phyloP scores from a whole-genome alignment of 768 basidiomycete species.

The Paxillus involutus region DNA sequence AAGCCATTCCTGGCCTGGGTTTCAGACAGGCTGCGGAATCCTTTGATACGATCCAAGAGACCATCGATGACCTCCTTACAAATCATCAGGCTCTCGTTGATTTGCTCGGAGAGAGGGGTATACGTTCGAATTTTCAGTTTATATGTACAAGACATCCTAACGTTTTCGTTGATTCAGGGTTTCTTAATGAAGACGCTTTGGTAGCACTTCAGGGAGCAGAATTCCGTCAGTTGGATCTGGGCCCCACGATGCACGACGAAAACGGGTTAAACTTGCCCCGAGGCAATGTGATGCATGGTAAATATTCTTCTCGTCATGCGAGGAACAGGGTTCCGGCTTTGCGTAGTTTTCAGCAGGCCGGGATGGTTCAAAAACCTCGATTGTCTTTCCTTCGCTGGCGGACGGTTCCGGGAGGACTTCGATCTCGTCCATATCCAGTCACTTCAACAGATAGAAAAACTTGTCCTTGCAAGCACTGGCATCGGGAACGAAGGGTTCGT shows the following conservation, averaged over 20 bases:
- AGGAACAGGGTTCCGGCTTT: slow-evolving; percentile 1
- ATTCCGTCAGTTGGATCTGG: slow-evolving; percentile 44
- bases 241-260: slow-evolving; percentile 45
- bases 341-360: slow-evolving; percentile 49
- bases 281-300: slow-evolving; percentile 45
- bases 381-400: slow-evolving; percentile 50
- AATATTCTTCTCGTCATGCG: slow-evolving; percentile 1
- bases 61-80: not conserved
- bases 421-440: slow-evolving; percentile 54
- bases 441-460: slow-evolving; percentile 47
- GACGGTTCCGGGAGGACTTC: slow-evolving; percentile 41
- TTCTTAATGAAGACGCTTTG: slow-evolving; percentile 46
- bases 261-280: slow-evolving; percentile 51
- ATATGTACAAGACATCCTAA: slow-evolving; percentile 27
- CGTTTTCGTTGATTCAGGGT: slow-evolving; percentile 32
- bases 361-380: slow-evolving; percentile 51
- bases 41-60: not conserved
- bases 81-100: slow-evolving; percentile 44
- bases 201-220: slow-evolving; percentile 46
- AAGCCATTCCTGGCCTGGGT: not conserved
- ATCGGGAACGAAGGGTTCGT: slow-evolving; percentile 64
- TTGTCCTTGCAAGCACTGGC: slow-evolving; percentile 51
- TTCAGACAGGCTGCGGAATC: slow-evolving; percentile 2
- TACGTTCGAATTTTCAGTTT: slow-evolving; percentile 26
- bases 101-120: slow-evolving; percentile 24